These are phyloP conservation scores for Aspergillus ochraceoroseus DNA, from an alignment of 2,329 filamentous ascomycete genomes.

Conservation along the genomic window DNA sequence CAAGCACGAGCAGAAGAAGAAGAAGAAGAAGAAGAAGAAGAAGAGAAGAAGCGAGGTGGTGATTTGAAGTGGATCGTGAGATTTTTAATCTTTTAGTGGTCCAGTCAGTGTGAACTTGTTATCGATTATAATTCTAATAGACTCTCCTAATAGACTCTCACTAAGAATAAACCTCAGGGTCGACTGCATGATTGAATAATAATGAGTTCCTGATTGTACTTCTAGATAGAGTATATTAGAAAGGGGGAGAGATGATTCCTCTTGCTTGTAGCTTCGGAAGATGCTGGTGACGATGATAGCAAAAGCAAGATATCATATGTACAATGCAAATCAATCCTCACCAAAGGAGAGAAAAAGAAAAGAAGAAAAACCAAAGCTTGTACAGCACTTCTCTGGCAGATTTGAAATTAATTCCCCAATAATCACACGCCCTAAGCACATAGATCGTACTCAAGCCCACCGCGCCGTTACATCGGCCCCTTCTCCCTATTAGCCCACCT, in stretches of 20 bases:
- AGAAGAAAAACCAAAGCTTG: slow-evolving; percentile 1
- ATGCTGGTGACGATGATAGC: too few relatives aligned
- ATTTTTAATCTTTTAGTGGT: slow-evolving; percentile 6
- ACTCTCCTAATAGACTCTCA: slow-evolving; percentile 5
- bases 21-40: neutral
- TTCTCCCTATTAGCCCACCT: slow-evolving; percentile 17
- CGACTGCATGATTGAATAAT: neutral
- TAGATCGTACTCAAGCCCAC: slow-evolving; percentile 2
- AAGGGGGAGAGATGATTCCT: too few relatives aligned
- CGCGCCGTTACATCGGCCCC: slow-evolving; percentile 6
- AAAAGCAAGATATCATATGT: too few relatives aligned
- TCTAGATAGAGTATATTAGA: too few relatives aligned
- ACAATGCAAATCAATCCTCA: too few relatives aligned
- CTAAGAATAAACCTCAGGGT: too few relatives aligned
- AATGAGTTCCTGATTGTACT: too few relatives aligned
- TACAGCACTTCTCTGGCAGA: neutral
- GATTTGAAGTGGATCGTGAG: slow-evolving; percentile 2
- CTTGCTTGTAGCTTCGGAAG: too few relatives aligned
- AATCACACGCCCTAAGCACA: neutral
- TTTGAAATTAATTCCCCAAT: slow-evolving; percentile 1
- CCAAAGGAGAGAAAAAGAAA: neutral
- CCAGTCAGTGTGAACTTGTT: slow-evolving; percentile 17
- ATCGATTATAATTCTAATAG: slow-evolving; percentile 19
- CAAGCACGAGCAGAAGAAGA: slow-evolving; percentile 8
- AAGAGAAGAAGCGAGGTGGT: too few relatives aligned